Base-by-base conservation (phyloP, 1,139 yeast species). In the Sugiyamaella grinbergsii region DNA sequence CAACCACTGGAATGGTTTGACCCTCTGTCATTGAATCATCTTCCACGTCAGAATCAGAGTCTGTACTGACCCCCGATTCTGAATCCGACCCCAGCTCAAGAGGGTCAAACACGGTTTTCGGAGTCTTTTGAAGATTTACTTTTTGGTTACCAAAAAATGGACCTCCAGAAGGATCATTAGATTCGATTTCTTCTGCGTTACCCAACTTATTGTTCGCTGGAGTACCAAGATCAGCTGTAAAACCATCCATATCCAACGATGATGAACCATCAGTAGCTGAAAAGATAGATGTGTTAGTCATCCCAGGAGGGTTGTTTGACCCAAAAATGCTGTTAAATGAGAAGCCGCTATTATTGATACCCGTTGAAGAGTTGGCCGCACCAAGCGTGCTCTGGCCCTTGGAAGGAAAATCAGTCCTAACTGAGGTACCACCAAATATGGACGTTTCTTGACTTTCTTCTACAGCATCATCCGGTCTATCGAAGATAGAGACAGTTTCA, bases 321-420 rank as follows among this genome's bases (percentile, higher is more conserved):
- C 7, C 22, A 33, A 16, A 33, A 2, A 22, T 33, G 18, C 22
- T 33, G 7, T 16, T 8, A 33, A 33, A 8, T 16, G 37, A 6
- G 22, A 38, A 38, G 11, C 42, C 32, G 22, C 20, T 13, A 37
- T 37, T 37, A 20, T 16, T 37, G 29, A 22, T 7, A 38, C 32
- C 32, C 7, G 32, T 13, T 10, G 20, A 15, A 13, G 28, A 36
- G 10, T 36, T 36, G 15, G 28, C 28, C n/a, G 24, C 19, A 7
- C 13, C 16, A 37, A 23, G 16, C 34, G n/a, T 23, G 19, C 16
- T 8, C 7, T 8, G 4, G 4, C n/a, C 31, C 19, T 13, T 23
- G n/a, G 31, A 11, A 7, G 22, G 13, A 23, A 19, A 41, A n/a
- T 11, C 31, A 19, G 44, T 18, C 22, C 23, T 24, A 11, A 16